These are phyloP conservation scores for Podospora pseudocomata DNA, from an alignment of 495 filamentous ascomycete species.

Conservation along the genomic window DNA sequence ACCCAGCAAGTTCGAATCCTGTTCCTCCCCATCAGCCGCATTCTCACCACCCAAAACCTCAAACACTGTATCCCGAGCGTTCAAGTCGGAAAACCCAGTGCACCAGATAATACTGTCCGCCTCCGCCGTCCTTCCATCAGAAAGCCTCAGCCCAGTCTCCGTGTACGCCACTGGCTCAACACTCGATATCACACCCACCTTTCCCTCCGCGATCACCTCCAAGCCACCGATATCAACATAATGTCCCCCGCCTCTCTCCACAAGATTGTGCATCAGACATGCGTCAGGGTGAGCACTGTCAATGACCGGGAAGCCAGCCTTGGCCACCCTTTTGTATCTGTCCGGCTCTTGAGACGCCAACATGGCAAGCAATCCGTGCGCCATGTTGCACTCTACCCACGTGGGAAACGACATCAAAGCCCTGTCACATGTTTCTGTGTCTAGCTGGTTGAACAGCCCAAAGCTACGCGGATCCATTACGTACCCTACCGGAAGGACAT, in stretches of 20 bases:
- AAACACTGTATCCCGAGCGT: conserved; percentile 18
- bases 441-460: conserved; percentile 24
- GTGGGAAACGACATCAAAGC: conserved; percentile 22
- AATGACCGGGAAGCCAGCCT: conserved; percentile 32
- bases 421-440: conserved; percentile 21
- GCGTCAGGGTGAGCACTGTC: conserved; percentile 25
- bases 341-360: conserved; percentile 26
- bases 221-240: conserved; percentile 33
- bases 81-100: conserved; percentile 33
- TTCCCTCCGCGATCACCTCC: conserved; percentile 23
- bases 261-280: conserved; percentile 21
- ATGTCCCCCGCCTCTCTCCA: conserved; percentile 35
- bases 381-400: conserved; percentile 18
- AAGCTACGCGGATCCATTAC: conserved; percentile 18
- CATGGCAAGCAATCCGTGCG: conserved; percentile 10
- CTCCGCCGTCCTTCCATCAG: conserved; percentile 27
- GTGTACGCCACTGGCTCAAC: conserved; percentile 29
- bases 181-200: conserved; percentile 21
- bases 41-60: conserved; percentile 21
- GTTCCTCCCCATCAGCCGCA: neutral
- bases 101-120: conserved; percentile 38
- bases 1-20: conserved; percentile 14
- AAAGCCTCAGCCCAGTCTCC: conserved; percentile 26
- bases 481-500: conserved; percentile 33
- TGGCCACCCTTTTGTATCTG: conserved; percentile 25